Percentiles rank a stretch among this genome's conserved stretches.
Evolutionary conservation across 2,329 filamentous ascomycete genomes (phyloP).

Genomic region (Myriosclerotinia curreyana): DNA sequence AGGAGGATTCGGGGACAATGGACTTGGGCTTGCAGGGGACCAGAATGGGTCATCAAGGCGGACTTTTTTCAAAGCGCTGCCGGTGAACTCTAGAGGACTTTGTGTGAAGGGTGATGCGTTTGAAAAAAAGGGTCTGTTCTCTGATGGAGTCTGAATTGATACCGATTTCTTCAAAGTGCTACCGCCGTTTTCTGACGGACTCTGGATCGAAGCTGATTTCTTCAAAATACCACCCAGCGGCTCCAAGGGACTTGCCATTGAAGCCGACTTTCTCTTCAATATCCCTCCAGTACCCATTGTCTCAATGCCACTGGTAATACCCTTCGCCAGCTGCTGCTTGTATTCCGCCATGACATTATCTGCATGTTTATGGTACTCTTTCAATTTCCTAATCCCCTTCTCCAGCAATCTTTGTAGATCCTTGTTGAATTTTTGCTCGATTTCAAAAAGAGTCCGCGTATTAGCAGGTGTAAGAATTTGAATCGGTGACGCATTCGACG

Average conservation of each 20-base stretch:
- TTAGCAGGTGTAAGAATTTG: not conserved
- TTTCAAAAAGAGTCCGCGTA: constrained; percentile 17
- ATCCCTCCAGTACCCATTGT: not conserved
- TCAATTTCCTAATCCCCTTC: constrained; percentile 24
- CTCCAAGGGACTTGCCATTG: not conserved
- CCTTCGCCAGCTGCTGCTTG: constrained; percentile 23
- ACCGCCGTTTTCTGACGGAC: not conserved
- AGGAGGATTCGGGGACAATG: not conserved
- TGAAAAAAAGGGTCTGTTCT: not conserved
- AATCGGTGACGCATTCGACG: not conserved
- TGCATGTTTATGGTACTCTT: constrained; percentile 30
- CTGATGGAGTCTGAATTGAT: not conserved
- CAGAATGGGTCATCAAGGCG: not conserved
- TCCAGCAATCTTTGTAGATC: constrained; percentile 26
- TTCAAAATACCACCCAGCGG: not conserved
- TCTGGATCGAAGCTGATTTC: not conserved
- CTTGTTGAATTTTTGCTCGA: constrained; percentile 22
- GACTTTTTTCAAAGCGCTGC: not conserved
- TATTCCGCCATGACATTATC: constrained; percentile 18
- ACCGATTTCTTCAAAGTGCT: not conserved
- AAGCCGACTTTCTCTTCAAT: constrained; percentile 1
- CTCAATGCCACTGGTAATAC: not conserved
- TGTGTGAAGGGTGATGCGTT: not conserved
- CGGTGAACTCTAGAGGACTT: not conserved
- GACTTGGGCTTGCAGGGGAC: not conserved